phyloP scores from a whole-genome alignment of 2,329 filamentous ascomycete species.

The Pseudofabraea citricarpa region DNA sequence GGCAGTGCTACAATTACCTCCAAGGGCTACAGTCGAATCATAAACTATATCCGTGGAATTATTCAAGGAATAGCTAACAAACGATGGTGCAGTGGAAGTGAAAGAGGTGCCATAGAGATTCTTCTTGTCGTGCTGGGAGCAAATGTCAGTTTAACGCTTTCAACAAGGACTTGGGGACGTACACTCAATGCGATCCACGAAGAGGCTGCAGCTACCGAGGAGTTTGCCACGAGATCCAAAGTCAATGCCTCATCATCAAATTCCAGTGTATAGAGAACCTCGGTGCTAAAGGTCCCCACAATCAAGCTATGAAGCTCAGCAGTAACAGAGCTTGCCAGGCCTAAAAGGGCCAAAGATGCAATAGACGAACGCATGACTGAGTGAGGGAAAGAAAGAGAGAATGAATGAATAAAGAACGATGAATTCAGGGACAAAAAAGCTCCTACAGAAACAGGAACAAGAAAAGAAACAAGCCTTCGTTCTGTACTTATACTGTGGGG shows the following conservation, averaged over 20 bases:
- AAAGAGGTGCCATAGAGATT: slow-evolving; percentile 26
- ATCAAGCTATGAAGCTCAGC: slow-evolving; percentile 22
- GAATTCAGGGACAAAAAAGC: background rate
- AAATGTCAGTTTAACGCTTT: slow-evolving; percentile 1
- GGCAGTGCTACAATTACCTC: slow-evolving; percentile 12
- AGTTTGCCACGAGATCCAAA: slow-evolving; percentile 19
- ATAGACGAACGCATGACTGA: slow-evolving; percentile 6
- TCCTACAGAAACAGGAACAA: background rate
- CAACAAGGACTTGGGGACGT: slow-evolving; percentile 5
- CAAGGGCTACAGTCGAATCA: slow-evolving; percentile 13
- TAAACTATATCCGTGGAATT: slow-evolving; percentile 18
- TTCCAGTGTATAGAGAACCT: slow-evolving; percentile 25
- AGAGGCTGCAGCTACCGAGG: slow-evolving; percentile 14
- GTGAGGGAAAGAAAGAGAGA: background rate
- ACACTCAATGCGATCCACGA: slow-evolving; percentile 29
- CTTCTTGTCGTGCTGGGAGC: slow-evolving; percentile 26
- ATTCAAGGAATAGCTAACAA: slow-evolving; percentile 22
- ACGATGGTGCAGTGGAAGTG: slow-evolving; percentile 16
- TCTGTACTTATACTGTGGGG: background rate
- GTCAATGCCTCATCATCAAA: slow-evolving; percentile 25
- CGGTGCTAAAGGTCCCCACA: slow-evolving; percentile 26
- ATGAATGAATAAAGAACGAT: background rate
- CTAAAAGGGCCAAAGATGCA: slow-evolving; percentile 3
- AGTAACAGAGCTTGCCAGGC: slow-evolving; percentile 1
- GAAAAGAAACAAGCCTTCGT: no score